Evolutionary conservation across 441 rosid genomes (phyloP).

Genomic region (Geranium incanum): DNA sequence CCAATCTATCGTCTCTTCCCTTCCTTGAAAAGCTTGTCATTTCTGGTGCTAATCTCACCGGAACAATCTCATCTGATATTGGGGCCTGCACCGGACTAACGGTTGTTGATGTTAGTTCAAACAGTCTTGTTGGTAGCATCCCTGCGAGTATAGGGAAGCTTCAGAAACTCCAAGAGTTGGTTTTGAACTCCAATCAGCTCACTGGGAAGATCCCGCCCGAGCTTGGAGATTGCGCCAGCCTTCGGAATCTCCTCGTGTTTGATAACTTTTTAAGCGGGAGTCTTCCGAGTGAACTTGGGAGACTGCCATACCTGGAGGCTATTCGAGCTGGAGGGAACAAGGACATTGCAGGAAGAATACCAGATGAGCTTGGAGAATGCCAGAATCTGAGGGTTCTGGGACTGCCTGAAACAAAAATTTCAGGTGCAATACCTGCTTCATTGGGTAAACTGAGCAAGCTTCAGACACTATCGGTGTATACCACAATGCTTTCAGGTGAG

Average conservation of each 20-base stretch:
- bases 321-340: slow-evolving; percentile 86
- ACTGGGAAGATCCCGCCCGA: slow-evolving; percentile 77
- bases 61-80: slow-evolving; percentile 36
- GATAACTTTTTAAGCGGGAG: slow-evolving; percentile 59
- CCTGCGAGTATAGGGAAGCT: slow-evolving; percentile 53
- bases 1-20: slow-evolving; percentile 38
- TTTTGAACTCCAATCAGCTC: slow-evolving; percentile 70
- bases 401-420: slow-evolving; percentile 64
- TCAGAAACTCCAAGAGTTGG: slow-evolving; percentile 44
- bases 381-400: slow-evolving; percentile 68
- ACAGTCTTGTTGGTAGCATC: slow-evolving; percentile 48
- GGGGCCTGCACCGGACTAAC: slow-evolving; percentile 39
- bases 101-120: slow-evolving; percentile 46
- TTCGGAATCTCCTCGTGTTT: slow-evolving; percentile 46
- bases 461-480: slow-evolving; percentile 61
- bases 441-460: slow-evolving; percentile 69
- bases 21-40: slow-evolving; percentile 45
- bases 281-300: slow-evolving; percentile 69
- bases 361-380: slow-evolving; percentile 72
- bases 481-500: slow-evolving; percentile 75
- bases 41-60: slow-evolving; percentile 52
- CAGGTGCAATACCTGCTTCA: slow-evolving; percentile 64
- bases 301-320: slow-evolving; percentile 46
- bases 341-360: slow-evolving; percentile 63
- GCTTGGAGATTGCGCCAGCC: slow-evolving; percentile 39